These are phyloP conservation scores for Dictyostelium purpureum DNA, from an alignment of 78 protist species.

Conservation along the genomic window DNA sequence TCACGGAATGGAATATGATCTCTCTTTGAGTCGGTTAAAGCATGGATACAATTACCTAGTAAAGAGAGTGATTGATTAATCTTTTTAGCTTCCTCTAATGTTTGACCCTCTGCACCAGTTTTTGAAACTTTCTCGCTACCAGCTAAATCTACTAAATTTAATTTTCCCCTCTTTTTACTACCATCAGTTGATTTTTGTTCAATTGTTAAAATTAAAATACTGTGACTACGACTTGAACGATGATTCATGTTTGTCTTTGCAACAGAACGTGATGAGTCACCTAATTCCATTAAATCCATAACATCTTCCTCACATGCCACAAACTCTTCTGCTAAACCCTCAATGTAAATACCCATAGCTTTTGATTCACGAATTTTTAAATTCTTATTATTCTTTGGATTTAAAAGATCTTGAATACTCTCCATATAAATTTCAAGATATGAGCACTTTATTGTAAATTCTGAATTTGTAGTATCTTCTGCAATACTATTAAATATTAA, in stretches of 20 bases:
- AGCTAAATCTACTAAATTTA: slow-evolving; percentile 88
- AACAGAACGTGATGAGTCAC: slow-evolving; percentile 62
- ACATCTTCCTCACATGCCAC: slow-evolving; percentile 49
- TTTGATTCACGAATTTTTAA: slow-evolving; percentile 72
- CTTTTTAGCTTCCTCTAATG: slow-evolving; percentile 83
- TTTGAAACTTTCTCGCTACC: slow-evolving; percentile 81
- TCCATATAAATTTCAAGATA: slow-evolving; percentile 83
- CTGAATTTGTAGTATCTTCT: slow-evolving; percentile 25
- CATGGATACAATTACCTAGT: slow-evolving; percentile 83
- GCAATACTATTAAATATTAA: slow-evolving; percentile 74
- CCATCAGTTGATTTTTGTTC: slow-evolving; percentile 76
- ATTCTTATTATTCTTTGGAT: slow-evolving; percentile 58
- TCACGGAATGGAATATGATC: slow-evolving; percentile 86
- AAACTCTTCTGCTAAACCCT: slow-evolving; percentile 77
- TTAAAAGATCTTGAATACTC: slow-evolving; percentile 68
- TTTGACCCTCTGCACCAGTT: slow-evolving; percentile 78
- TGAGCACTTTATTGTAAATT: slow-evolving; percentile 71
- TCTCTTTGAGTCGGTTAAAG: slow-evolving; percentile 71
- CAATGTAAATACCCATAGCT: slow-evolving; percentile 74
- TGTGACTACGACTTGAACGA: slow-evolving; percentile 60
- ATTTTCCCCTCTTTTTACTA: slow-evolving; percentile 48
- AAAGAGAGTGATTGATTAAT: slow-evolving; percentile 86
- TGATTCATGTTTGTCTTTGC: slow-evolving; percentile 80
- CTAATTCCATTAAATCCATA: slow-evolving; percentile 50
- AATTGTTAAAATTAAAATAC: slow-evolving; percentile 62